Conservation (phyloP, 441 rosid genomes). For the Flueggea neowawraea region DNA sequence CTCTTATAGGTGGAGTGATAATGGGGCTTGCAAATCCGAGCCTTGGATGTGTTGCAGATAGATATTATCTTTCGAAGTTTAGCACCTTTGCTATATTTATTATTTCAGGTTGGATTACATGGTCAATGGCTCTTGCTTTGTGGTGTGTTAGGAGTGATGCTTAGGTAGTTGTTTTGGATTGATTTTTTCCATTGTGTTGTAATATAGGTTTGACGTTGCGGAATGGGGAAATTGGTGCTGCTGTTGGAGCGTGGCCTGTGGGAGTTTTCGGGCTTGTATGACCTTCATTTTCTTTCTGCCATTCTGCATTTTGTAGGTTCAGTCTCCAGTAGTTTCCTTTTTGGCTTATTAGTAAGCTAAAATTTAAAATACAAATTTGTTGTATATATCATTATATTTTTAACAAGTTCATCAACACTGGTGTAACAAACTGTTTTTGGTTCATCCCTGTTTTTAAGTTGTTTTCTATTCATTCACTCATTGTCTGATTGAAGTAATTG, state of each 20-base stretch:
- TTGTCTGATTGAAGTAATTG: no score
- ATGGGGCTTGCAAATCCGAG: constrained; percentile 85
- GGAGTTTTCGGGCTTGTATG: constrained; percentile 99
- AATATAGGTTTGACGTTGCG: constrained; percentile 76
- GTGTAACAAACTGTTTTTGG: no score
- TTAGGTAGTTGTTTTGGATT: not conserved
- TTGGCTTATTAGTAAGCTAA: no score
- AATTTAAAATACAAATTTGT: no score
- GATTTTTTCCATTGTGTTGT: not conserved
- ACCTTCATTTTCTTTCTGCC: constrained; percentile 36
- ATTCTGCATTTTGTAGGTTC: constrained; percentile 37
- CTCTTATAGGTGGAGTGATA: constrained; percentile 79
- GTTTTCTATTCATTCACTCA: no score
- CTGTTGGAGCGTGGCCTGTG: constrained; percentile 83
- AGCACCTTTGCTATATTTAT: constrained; percentile 80
- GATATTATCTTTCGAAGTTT: constrained; percentile 64
- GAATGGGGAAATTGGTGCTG: constrained; percentile 75
- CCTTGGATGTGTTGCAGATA: constrained; percentile 87
- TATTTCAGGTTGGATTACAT: constrained; percentile 53
- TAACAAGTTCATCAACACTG: no score
- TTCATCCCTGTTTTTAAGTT: no score
- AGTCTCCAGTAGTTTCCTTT: constrained; percentile 8
- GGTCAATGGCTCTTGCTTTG: no score
- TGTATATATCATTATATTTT: no score
- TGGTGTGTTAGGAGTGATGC: no score